Evolutionary conservation across 1,284 basidiomycete species (phyloP), one percentile per base, ranked within the genome.

Genomic region (Ustilago vetiveriae): DNA sequence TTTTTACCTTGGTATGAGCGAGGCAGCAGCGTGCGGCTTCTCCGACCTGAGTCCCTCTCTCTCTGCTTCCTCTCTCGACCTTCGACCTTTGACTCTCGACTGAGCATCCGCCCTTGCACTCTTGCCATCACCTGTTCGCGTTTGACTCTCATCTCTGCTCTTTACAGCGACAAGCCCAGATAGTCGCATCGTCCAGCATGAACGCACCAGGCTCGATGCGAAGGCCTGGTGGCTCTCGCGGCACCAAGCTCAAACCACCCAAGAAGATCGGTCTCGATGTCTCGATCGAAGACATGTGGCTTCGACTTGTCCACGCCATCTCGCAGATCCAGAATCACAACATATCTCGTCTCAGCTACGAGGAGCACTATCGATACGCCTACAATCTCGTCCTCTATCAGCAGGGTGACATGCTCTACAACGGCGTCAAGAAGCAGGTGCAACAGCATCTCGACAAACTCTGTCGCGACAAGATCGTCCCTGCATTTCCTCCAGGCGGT

Each of bases 301-400:
- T 85, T 19, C 86, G 88, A 68, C 85, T 96, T 14, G 86, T 90
- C 17, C 85, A 85, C 53, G 97, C 97, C 71, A 94, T 99, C 74
- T 87, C 88, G 56, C 92, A 97, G 85, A 98, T 99, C 55, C 92
- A 96, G 82, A 91, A 92, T 74, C 92, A 96, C 84, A 92, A 96
- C 83, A 92, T 93, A 7, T 89, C 89, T 53, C 90, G 89, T 78
- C 88, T 99, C 26, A 96, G 92, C 14, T 98, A 94, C 79, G 96
- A 98, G 83, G 95, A 97, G 84, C 94, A 95, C 78, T 94, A 96
- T 37, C 64, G 76, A 19, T 77, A 77, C 27, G 75, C 73, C 13
- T 76, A 82, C 75, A 78, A 77, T 44, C 67, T 79, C 36, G 74
- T 81, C 23, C 57, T 81, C 24, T 81, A 92, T 90, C 82, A 87